These are phyloP conservation scores for Globisporangium nodosum DNA, from an alignment of 352 stramenopile species.

Conservation along the genomic window DNA sequence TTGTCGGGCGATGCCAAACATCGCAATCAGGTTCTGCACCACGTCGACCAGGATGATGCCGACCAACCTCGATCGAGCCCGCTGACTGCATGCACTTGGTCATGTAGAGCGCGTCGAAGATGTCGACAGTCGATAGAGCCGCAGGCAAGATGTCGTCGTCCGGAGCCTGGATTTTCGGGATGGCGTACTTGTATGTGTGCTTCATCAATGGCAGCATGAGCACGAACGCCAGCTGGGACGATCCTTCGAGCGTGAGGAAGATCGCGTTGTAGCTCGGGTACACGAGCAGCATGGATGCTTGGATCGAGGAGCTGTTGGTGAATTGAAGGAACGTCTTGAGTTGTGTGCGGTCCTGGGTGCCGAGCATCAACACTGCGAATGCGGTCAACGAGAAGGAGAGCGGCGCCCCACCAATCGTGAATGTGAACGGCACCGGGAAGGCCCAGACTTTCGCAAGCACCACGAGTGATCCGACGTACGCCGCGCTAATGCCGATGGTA, in stretches of 20 bases:
- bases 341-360: neutral
- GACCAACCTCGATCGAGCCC: neutral
- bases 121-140: slow-evolving; percentile 11
- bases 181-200: slow-evolving; percentile 1
- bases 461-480: neutral
- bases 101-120: slow-evolving; percentile 28
- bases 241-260: neutral
- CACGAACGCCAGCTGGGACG: neutral
- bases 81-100: slow-evolving; percentile 13
- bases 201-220: slow-evolving; percentile 2
- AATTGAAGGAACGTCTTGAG: neutral
- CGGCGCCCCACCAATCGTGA: neutral
- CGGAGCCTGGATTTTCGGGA: neutral
- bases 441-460: neutral
- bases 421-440: slow-evolving; percentile 1
- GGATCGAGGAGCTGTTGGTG: neutral
- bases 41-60: neutral
- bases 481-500: neutral
- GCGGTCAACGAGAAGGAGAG: too few species aligned
- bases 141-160: neutral
- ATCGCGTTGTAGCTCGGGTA: neutral
- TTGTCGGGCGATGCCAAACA: neutral
- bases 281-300: neutral
- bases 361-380: neutral
- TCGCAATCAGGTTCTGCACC: neutral